Percentiles rank a stretch among this genome's conserved stretches.
These are phyloP conservation scores for Candida buenavistaensis DNA, from an alignment of 1,139 yeast species.

Conservation along the genomic window DNA sequence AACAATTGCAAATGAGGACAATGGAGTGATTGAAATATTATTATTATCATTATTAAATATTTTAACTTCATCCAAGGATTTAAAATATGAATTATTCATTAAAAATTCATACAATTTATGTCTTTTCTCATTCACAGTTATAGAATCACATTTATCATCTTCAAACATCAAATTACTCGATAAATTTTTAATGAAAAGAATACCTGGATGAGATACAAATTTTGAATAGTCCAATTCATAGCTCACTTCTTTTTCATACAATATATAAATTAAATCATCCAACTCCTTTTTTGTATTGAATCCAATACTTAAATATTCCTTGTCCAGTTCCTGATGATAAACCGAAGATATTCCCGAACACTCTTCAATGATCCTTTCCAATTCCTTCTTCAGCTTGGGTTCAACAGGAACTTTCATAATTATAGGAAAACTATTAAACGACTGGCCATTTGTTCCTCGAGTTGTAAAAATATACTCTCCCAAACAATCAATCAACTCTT, in stretches of 20 bases:
- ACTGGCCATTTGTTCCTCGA: conserved; percentile 6
- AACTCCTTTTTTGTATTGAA: conserved; percentile 11
- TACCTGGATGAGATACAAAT: conserved; percentile 65
- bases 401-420: conserved; percentile 9
- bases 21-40: conserved; percentile 1
- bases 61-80: conserved; percentile 29
- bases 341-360: conserved; percentile 7
- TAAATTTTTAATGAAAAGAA: conserved; percentile 55
- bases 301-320: conserved; percentile 9
- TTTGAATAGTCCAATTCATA: conserved; percentile 30
- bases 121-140: conserved; percentile 7
- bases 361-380: conserved; percentile 7
- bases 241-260: conserved; percentile 9
- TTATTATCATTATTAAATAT: conserved; percentile 21
- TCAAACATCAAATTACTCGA: conserved; percentile 17
- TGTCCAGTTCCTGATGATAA: conserved; percentile 3
- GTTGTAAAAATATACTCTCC: conserved; percentile 12
- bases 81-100: conserved; percentile 24
- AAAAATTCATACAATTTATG: conserved; percentile 26
- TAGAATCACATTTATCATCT: conserved; percentile 5
- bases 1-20: conserved; percentile 31
- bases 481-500: conserved; percentile 11
- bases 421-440: conserved; percentile 14
- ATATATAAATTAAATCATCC: conserved; percentile 13
- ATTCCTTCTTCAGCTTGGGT: neutral